phyloP scores from a whole-genome alignment of 257 asterid genomes.

The Oldenlandia corymbosa region DNA sequence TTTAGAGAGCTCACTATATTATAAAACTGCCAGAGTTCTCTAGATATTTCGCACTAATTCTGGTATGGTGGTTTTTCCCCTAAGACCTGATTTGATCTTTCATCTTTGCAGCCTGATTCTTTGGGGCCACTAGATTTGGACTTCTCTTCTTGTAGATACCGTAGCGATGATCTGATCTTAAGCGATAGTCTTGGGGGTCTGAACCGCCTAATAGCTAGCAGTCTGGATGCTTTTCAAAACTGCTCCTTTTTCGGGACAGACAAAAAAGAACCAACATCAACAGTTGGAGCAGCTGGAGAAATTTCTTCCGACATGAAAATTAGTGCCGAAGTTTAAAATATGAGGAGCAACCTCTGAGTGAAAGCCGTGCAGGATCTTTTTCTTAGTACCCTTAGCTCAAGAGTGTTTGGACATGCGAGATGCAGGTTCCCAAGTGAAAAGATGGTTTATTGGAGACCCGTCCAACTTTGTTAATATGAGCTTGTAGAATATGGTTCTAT shows the following conservation, averaged over 20 bases:
- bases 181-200: conserved; percentile 85
- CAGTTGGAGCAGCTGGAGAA: conserved; percentile 52
- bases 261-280: conserved; percentile 55
- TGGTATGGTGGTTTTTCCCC: not conserved
- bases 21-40: not conserved
- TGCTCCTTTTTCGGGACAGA: conserved; percentile 82
- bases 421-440: conserved; percentile 7
- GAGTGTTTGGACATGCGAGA: too few relatives aligned
- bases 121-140: conserved; percentile 94
- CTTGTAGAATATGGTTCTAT: conserved; percentile 12
- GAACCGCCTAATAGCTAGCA: conserved; percentile 81
- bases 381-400: not conserved
- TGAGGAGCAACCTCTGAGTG: too few relatives aligned
- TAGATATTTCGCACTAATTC: not conserved
- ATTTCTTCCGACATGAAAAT: conserved; percentile 47
- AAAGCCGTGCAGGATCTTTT: too few relatives aligned
- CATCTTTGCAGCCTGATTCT: conserved; percentile 75
- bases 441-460: not conserved
- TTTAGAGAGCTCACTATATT: not conserved
- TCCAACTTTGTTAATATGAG: conserved; percentile 9
- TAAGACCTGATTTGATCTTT: conserved; percentile 23
- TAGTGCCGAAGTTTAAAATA: conserved; percentile 41
- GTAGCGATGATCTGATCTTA: conserved; percentile 66
- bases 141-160: conserved; percentile 76
- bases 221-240: conserved; percentile 84